Evolutionary conservation across 2,329 filamentous ascomycete species (phyloP), one percentile per base, ranked within the genome.

Genomic region (Arthrocladium fulminans): DNA sequence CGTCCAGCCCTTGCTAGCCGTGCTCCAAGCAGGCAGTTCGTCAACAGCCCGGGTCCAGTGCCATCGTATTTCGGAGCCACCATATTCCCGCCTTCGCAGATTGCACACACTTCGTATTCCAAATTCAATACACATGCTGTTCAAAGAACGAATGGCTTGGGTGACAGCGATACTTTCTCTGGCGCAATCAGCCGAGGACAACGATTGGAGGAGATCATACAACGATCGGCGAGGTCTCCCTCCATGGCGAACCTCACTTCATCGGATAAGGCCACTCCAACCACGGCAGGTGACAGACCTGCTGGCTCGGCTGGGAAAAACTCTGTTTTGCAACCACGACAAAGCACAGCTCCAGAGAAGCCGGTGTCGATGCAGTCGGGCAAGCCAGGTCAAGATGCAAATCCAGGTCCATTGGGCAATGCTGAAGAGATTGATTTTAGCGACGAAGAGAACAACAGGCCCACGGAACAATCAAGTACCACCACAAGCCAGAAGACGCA

Each of bases 371-470:
- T 10, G 15, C 39, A 8, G 13, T 12, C 24, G 15, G 22, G 12
- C 7, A 42, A 24, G 32, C 32, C 7, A 13, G 13, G 20, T 17
- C 19, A 42, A 24, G 24, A 25, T 25, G 9, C 5, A 44, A 3
- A 3, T 30, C 13, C n/a, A n/a, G n/a, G n/a, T n/a, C n/a, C n/a
- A n/a, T n/a, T n/a, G n/a, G 8, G 8, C 15, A 27, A 29, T 27
- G 44, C 30, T 2, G 8, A 39, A 17, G n/a, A 3, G n/a, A 47
- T 39, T 22, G 32, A 47, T n/a, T 37, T 38, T 24, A 47, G 44
- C 30, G 44, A 47, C 17, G 32, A 39, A 39, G 44, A 47, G 44
- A 47, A 47, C 24, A 15, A 24, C 13, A 34, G 6, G 10, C 44
- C 44, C 19, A 19, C 34, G 15, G 22, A 10, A 19, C 3, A 7